These are phyloP conservation scores for Penicillium freii DNA, from an alignment of 2,329 filamentous ascomycete genomes.

Conservation along the genomic window DNA sequence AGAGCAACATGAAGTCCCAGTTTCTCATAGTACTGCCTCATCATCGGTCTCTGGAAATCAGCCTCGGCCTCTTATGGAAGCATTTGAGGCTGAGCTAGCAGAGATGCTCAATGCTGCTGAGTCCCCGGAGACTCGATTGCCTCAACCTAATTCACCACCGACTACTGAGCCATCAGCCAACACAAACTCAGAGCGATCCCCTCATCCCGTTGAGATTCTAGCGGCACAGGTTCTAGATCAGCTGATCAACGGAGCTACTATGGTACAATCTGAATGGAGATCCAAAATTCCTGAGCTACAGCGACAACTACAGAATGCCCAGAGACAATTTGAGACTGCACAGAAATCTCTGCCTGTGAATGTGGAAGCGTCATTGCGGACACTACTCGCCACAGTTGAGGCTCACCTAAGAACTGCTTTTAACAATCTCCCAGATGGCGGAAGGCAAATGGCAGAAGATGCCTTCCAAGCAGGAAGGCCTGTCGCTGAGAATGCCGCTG, in stretches of 20 bases:
- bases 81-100: conserved; percentile 42
- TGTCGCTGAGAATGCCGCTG: conserved; percentile 38
- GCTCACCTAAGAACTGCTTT: conserved; percentile 39
- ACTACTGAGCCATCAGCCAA: conserved; percentile 11
- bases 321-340: conserved; percentile 34
- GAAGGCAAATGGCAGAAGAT: conserved; percentile 37
- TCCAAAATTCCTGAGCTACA: conserved; percentile 40
- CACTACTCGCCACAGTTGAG: conserved; percentile 38
- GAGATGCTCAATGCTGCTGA: conserved; percentile 31
- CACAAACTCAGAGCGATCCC: conserved; percentile 14
- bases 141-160: conserved; percentile 13
- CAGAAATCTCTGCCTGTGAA: conserved; percentile 38
- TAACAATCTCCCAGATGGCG: conserved; percentile 37
- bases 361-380: conserved; percentile 37
- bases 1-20: conserved; percentile 11
- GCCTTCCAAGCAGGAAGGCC: conserved; percentile 38
- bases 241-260: conserved; percentile 35
- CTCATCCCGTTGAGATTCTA: conserved; percentile 33
- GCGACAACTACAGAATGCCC: conserved; percentile 35
- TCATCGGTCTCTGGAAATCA: conserved; percentile 20
- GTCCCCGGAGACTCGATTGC: conserved; percentile 5
- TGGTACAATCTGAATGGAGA: conserved; percentile 37
- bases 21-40: conserved; percentile 1
- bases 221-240: conserved; percentile 33
- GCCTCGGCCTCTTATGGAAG: conserved; percentile 36